Base-by-base conservation (phyloP, 768 basidiomycete species). In the Auricularia cornea region DNA sequence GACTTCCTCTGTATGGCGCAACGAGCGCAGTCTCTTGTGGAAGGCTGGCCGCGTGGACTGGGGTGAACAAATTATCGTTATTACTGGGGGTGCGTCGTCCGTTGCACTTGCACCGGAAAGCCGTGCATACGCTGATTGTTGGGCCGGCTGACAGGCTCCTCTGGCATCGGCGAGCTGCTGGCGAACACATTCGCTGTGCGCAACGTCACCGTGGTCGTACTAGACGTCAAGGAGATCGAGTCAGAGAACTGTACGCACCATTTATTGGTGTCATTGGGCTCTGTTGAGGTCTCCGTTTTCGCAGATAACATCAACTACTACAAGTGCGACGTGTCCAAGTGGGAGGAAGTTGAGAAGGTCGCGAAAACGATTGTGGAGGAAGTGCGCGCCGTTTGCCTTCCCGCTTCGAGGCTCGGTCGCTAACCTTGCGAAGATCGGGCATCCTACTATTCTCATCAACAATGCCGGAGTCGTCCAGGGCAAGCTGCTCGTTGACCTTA, bases 381-480 rank as follows among this genome's bases (percentile, higher is more conserved):
- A 80, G 92, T 92, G 64, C 66, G 75, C 64, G 29, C 10, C 12
- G 33, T 20, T 60, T 29, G 4, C 18, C 16, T 33, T n/a, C 14
- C 30, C 35, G 38, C 35, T 12, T 3, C 29, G 6, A n/a, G n/a
- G n/a, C n/a, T 30, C 30, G 48, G 29, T 48, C 32, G 59, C 56
- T n/a, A n/a, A 61, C 10, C 30, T 41, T 56, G 11, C 40, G 54
- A 68, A 95, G 92, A 80, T 96, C 60, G 95, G 92, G 3, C 81
- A 90, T 64, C 92, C 92, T 0, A 97, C 97, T 0, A 82, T 98
- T 41, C 76, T 99, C 28, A 79, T 99, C 68, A 98, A 98, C 77
- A 98, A 96, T 71, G 97, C 96, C 0, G 97, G 95, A 23, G 86
- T 97, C 63, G 92, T 90, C 29, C 91, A 94, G 75, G 94, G 94